Base-by-base conservation (phyloP, 1,284 basidiomycete genomes). In the Cryptococcus sp. region DNA sequence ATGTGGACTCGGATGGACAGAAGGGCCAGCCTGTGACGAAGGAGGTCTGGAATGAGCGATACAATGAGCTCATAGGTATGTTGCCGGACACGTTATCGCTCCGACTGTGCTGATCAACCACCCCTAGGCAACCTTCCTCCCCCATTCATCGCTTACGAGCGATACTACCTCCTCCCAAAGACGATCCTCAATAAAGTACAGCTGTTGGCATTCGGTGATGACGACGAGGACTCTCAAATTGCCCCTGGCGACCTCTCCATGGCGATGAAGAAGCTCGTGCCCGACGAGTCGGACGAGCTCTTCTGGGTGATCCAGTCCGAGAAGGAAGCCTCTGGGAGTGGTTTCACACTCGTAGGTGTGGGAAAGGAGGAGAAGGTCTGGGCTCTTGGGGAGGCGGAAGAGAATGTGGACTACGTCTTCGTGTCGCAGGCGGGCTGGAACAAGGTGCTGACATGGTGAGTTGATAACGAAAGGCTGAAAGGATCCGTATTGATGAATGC, bases 381-480 rank as follows among this genome's bases (percentile, higher is more conserved):
- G 68, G 48, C 57, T 72, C 76, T 63, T 65, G 77, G 61, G 37
- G 57, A 64, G 3, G 69, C 77, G 24, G 67, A 79, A 36, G 89
- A 93, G 69, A 84, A 84, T 28, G 78, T 87, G 23, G 87, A 96
- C 69, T 85, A 88, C 56, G 86, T 90, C 68, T 88, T 85, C 67
- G 79, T 97, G 4, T 88, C 90, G 0, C 79, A 81, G 53, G 80
- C 82, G 24, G 85, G 85, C 6, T 96, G 90, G 91, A 70, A 81
- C 21, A 79, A 82, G 21, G 82, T 97, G 39, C 76, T 81, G 2
- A 64, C 79, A 46, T 90, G 88, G 89, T 89, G 52, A 64, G 84
- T 78, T 16, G n/a, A 21, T 53, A 48, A 48, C 46, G 35, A 39
- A 12, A 55, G 33, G 28, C 52, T 60, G 49, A 50, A 28, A 49